Evolutionary conservation across 2,329 filamentous ascomycete genomes (phyloP).

Genomic region (Tolypocladium nubicola): DNA sequence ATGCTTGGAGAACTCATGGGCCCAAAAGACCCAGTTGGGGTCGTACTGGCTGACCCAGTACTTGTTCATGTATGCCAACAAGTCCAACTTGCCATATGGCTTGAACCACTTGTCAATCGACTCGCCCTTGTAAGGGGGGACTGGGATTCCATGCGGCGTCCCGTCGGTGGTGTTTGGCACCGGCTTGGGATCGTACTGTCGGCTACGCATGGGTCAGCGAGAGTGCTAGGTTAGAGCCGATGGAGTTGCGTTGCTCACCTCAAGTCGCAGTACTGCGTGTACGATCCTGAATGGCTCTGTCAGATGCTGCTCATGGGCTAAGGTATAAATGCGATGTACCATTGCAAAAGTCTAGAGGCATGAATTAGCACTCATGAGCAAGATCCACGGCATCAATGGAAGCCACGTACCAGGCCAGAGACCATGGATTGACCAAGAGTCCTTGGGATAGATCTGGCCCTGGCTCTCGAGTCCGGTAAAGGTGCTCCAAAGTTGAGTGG

Average conservation of each 20-base stretch:
- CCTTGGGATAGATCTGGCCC: slow-evolving; percentile 46
- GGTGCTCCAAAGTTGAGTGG: slow-evolving; percentile 55
- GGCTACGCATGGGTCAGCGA: slow-evolving; percentile 15
- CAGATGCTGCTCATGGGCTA: background rate
- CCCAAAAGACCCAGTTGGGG: slow-evolving; percentile 52
- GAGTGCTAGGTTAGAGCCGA: too few species aligned
- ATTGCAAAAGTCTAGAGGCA: slow-evolving; percentile 30
- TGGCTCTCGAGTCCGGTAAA: slow-evolving; percentile 48
- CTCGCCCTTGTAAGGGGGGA: slow-evolving; percentile 47
- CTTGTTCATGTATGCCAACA: slow-evolving; percentile 56
- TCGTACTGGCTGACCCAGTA: slow-evolving; percentile 49
- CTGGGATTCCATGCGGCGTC: slow-evolving; percentile 36
- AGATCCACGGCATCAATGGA: background rate
- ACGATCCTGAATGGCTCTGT: slow-evolving; percentile 35
- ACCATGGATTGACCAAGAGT: slow-evolving; percentile 50
- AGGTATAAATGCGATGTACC: slow-evolving; percentile 11
- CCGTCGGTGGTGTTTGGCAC: slow-evolving; percentile 54
- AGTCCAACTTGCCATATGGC: slow-evolving; percentile 45
- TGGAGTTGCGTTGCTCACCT: slow-evolving; percentile 12
- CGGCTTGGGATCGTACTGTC: slow-evolving; percentile 53
- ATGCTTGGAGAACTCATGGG: slow-evolving; percentile 58
- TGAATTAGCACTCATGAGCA: background rate
- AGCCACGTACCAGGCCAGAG: slow-evolving; percentile 35
- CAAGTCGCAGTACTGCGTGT: slow-evolving; percentile 58
- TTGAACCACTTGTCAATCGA: slow-evolving; percentile 48